phyloP scores from a whole-genome alignment of 2,329 filamentous ascomycete genomes.

The Trichoderma sp. region DNA sequence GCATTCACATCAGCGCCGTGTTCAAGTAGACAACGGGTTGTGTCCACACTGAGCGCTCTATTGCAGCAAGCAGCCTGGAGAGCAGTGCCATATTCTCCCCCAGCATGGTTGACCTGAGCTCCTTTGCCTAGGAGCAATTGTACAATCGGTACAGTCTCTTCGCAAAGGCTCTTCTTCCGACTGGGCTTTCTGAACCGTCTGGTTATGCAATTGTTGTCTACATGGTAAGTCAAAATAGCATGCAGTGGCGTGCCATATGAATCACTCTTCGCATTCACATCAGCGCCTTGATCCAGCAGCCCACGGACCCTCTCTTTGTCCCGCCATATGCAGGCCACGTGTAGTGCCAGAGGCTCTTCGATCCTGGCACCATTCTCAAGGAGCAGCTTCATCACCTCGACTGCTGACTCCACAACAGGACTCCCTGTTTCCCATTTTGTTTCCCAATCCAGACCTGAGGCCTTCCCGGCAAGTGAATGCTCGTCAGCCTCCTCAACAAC shows the following conservation, averaged over 20 bases:
- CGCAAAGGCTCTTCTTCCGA: too few relatives aligned
- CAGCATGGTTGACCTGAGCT: background rate
- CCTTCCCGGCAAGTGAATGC: too few relatives aligned
- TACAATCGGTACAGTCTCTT: background rate
- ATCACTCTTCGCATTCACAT: background rate
- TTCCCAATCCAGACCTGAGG: too few relatives aligned
- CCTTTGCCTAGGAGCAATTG: background rate
- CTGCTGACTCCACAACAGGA: background rate
- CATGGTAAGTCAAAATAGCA: background rate
- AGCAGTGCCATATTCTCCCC: background rate
- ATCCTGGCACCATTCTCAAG: background rate
- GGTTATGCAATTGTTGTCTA: too few relatives aligned
- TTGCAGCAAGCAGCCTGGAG: background rate
- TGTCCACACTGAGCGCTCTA: fast-evolving
- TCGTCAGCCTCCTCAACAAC: too few relatives aligned
- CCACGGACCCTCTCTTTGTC: background rate
- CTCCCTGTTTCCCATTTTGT: too few relatives aligned
- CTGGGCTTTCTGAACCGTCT: too few relatives aligned
- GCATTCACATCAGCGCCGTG: background rate
- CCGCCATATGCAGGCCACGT: fast-evolving
- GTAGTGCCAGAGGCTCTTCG: background rate
- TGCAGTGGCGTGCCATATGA: background rate
- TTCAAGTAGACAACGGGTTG: background rate
- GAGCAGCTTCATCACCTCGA: background rate
- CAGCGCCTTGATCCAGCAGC: background rate